Evolutionary conservation across 305 asterid genomes (phyloP).

Genomic region (Fraxinus latifolia): DNA sequence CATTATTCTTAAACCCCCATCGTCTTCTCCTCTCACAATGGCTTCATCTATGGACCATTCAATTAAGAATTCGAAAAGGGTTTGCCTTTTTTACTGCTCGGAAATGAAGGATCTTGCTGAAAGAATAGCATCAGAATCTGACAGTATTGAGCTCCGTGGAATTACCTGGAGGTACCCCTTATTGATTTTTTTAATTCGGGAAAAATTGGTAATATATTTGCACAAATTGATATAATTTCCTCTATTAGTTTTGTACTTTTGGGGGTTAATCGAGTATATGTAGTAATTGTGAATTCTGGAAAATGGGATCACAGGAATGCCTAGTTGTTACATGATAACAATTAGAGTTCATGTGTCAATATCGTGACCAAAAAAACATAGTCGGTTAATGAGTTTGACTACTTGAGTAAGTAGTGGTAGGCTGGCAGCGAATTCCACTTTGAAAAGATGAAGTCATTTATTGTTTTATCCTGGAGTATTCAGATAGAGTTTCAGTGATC

Average conservation of each 20-base stretch:
- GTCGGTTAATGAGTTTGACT: not conserved
- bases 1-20: constrained; percentile 78
- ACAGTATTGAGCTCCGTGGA: constrained; percentile 82
- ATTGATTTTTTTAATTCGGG: not conserved
- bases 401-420: not conserved
- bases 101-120: constrained; percentile 87
- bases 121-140: constrained; percentile 78
- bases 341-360: not conserved
- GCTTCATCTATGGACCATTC: constrained; percentile 43
- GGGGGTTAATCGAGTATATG: not conserved
- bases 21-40: constrained; percentile 34
- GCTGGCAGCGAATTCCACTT: not conserved
- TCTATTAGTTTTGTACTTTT: not conserved
- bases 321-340: not conserved
- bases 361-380: not conserved
- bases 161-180: constrained; percentile 72
- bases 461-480: not conserved
- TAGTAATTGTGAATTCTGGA: not conserved
- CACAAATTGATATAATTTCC: not conserved
- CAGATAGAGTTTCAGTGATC: not conserved
- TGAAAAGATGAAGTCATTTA: not conserved
- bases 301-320: not conserved
- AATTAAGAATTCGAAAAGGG: constrained; percentile 47
- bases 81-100: constrained; percentile 76
- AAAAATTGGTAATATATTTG: not conserved